Percentiles rank a stretch among this genome's conserved stretches.
Evolutionary conservation across 2,329 filamentous ascomycete species (phyloP).

Genomic region (Sporothrix globosa): DNA sequence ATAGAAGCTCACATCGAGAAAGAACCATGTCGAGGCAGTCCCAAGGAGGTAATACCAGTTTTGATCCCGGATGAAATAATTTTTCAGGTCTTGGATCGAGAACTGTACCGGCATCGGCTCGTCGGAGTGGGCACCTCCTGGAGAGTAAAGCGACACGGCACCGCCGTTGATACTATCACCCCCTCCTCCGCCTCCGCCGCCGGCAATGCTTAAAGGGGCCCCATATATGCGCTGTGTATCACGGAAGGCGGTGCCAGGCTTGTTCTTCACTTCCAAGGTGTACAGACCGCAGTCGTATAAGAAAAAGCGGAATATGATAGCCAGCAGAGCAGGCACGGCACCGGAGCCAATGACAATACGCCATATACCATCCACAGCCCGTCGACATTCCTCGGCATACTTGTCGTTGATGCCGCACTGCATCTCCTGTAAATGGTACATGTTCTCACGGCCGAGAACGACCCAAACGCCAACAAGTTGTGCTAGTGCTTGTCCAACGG

Average conservation of each 20-base stretch:
- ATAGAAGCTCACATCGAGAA: conserved; percentile 62
- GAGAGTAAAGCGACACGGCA: conserved; percentile 44
- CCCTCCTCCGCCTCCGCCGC: conserved; percentile 30
- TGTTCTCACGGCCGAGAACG: conserved; percentile 51
- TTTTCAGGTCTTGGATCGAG: conserved; percentile 52
- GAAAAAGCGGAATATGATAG: conserved; percentile 68
- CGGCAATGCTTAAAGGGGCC: conserved; percentile 41
- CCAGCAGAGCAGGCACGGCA: conserved; percentile 64
- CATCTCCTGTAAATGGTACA: conserved; percentile 49
- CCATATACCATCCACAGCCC: conserved; percentile 64
- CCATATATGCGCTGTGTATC: conserved; percentile 64
- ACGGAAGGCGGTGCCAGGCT: conserved; percentile 60
- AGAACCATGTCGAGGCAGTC: conserved; percentile 56
- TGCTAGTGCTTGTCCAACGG: conserved; percentile 66
- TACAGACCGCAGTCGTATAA: conserved; percentile 69
- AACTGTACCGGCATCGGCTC: conserved; percentile 53
- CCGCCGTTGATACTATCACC: conserved; percentile 22
- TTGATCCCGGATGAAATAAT: conserved; percentile 54
- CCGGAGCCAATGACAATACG: conserved; percentile 68
- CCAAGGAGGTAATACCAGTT: conserved; percentile 52
- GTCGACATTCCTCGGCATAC: conserved; percentile 52
- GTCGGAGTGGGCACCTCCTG: conserved; percentile 36
- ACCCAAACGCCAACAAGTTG: conserved; percentile 63
- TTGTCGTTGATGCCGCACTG: conserved; percentile 53
- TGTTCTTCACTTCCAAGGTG: conserved; percentile 66